These are phyloP conservation scores for Colletotrichum sp. DNA, from an alignment of 2,329 filamentous ascomycete genomes.

Conservation along the genomic window DNA sequence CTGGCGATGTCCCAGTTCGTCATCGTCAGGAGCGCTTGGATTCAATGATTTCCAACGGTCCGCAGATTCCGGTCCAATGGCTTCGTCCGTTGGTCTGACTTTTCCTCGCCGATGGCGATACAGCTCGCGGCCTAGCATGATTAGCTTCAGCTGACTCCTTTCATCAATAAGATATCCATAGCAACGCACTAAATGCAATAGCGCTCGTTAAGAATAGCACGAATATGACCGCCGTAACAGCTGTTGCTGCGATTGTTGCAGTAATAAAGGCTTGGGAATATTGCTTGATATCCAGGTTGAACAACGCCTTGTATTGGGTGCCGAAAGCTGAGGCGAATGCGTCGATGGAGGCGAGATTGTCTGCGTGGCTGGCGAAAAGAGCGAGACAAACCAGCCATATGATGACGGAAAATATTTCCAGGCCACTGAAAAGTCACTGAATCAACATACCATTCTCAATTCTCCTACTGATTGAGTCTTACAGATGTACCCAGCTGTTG, in stretches of 20 bases:
- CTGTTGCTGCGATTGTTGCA: neutral
- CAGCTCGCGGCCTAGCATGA: neutral
- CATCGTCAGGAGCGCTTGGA: neutral
- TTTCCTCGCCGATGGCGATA: neutral
- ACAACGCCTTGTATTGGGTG: neutral
- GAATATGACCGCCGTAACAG: neutral
- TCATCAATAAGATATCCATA: neutral
- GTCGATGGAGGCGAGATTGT: neutral
- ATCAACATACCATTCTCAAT: neutral
- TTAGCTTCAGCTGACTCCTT: neutral
- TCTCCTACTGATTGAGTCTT: neutral
- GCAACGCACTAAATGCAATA: neutral
- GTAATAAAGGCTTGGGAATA: neutral
- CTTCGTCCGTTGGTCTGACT: neutral
- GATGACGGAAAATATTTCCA: neutral
- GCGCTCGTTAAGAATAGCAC: neutral
- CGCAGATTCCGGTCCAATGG: neutral
- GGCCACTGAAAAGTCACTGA: neutral
- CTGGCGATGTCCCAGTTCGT: neutral
- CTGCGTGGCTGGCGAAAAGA: neutral
- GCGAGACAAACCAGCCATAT: neutral
- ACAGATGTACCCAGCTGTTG: neutral
- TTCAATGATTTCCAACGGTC: neutral
- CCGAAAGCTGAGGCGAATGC: neutral
- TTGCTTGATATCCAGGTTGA: neutral